These are phyloP conservation scores for Astragalus membranaceus DNA, from an alignment of 306 rosid species.

Conservation along the genomic window DNA sequence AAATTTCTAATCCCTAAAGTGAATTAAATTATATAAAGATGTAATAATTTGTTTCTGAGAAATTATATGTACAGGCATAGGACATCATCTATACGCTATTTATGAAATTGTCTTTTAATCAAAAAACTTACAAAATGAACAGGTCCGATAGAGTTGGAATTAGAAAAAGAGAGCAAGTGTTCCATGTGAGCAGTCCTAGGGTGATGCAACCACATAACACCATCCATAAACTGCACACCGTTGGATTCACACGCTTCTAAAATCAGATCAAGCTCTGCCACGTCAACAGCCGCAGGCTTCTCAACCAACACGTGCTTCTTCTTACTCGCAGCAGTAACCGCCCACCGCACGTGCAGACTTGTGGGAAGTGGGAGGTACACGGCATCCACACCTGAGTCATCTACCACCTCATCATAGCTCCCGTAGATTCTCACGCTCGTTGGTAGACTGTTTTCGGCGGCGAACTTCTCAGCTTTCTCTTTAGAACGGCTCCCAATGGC, in stretches of 20 bases:
- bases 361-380: slow-evolving; percentile 78
- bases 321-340: slow-evolving; percentile 52
- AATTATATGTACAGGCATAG: not conserved
- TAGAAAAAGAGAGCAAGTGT: slow-evolving; percentile 34
- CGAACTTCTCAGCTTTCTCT: slow-evolving; percentile 52
- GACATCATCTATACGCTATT: not conserved
- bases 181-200: slow-evolving; percentile 65
- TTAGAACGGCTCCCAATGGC: slow-evolving; percentile 70
- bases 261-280: slow-evolving; percentile 54
- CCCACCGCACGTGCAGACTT: slow-evolving; percentile 61
- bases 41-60: too few relatives aligned
- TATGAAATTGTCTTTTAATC: too few relatives aligned
- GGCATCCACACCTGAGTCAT: slow-evolving; percentile 62
- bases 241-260: slow-evolving; percentile 56
- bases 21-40: too few relatives aligned
- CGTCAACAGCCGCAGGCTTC: slow-evolving; percentile 63
- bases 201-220: slow-evolving; percentile 81
- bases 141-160: slow-evolving; percentile 29
- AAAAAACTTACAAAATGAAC: slow-evolving; percentile 37
- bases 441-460: slow-evolving; percentile 26
- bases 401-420: slow-evolving; percentile 54
- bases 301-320: slow-evolving; percentile 76
- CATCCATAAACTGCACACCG: slow-evolving; percentile 84
- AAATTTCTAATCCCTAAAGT: too few relatives aligned
- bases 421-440: slow-evolving; percentile 41